Percentiles rank a stretch among this genome's conserved stretches.
Conservation (phyloP, 768 basidiomycete genomes). For the Termitomyces bulborhizus region DNA sequence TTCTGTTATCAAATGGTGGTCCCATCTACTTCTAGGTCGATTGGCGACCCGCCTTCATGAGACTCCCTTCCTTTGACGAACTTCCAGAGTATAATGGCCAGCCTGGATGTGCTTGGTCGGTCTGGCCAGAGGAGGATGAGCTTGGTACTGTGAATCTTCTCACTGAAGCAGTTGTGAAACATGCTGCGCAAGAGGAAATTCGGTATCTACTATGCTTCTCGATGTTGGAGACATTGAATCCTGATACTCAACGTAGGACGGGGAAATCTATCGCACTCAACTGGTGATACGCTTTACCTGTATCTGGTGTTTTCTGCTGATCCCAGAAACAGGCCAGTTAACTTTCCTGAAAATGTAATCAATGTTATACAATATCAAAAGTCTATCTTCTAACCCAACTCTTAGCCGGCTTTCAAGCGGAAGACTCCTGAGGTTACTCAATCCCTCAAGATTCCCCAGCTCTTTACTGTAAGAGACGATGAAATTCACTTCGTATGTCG, state of each 20-base stretch:
- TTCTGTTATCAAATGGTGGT: background rate
- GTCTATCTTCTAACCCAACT: background rate
- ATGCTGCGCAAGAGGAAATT: slow-evolving; percentile 53
- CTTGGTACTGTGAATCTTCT: slow-evolving; percentile 62
- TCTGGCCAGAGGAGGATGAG: slow-evolving; percentile 63
- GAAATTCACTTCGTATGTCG: slow-evolving; percentile 46
- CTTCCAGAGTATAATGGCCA: slow-evolving; percentile 42
- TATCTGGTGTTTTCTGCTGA: background rate
- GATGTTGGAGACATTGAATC: background rate
- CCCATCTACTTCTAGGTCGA: background rate
- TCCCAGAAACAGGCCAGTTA: slow-evolving; percentile 43
- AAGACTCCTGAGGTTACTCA: slow-evolving; percentile 43
- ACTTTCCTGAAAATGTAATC: slow-evolving; percentile 54
- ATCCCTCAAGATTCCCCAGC: slow-evolving; percentile 17
- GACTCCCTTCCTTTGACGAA: slow-evolving; percentile 29
- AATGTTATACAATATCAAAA: background rate
- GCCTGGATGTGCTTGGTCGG: slow-evolving; percentile 61
- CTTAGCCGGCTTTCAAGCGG: slow-evolving; percentile 45
- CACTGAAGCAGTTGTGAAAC: slow-evolving; percentile 51
- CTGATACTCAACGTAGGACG: slow-evolving; percentile 22
- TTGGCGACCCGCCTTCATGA: background rate
- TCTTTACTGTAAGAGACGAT: slow-evolving; percentile 32
- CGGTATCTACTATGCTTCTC: slow-evolving; percentile 19
- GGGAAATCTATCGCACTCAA: slow-evolving; percentile 54
- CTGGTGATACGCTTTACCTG: slow-evolving; percentile 31